These are phyloP conservation scores for Datura wrightii DNA, from an alignment of 257 asterid genomes.

Conservation along the genomic window DNA sequence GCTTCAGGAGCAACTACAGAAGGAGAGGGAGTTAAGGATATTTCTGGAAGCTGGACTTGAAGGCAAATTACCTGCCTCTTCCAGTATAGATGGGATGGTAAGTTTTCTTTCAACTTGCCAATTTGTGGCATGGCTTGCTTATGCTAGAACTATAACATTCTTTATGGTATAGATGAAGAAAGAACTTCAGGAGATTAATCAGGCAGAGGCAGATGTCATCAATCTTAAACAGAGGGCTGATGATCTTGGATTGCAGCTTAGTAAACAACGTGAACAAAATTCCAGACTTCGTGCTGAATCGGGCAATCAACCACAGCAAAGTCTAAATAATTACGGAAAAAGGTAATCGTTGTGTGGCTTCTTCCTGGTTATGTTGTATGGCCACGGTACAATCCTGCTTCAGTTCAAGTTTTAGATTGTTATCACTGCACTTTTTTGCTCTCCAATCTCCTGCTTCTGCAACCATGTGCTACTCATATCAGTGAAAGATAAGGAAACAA, in stretches of 20 bases:
- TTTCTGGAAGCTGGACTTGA: conserved; percentile 74
- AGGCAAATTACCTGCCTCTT: conserved; percentile 50
- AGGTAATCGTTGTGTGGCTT: conserved; percentile 43
- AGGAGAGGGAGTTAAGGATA: conserved; percentile 72
- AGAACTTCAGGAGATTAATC: conserved; percentile 70
- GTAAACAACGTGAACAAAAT: conserved; percentile 67
- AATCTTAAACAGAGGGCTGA: conserved; percentile 66
- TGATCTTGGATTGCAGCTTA: conserved; percentile 70
- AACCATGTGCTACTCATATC: neutral
- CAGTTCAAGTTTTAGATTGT: conserved; percentile 33
- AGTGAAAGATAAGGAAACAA: neutral
- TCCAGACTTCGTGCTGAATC: conserved; percentile 53
- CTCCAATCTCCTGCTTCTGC: neutral
- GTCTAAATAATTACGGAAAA: conserved; percentile 49
- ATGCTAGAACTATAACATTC: conserved; percentile 40
- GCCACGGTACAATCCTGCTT: conserved; percentile 30
- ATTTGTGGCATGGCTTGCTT: conserved; percentile 19
- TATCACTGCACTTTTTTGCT: conserved; percentile 18
- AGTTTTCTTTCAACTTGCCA: conserved; percentile 27
- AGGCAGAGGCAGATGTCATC: conserved; percentile 62
- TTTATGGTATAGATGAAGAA: conserved; percentile 57
- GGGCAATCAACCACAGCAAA: conserved; percentile 51
- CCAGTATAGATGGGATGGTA: conserved; percentile 72
- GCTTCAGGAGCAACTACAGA: conserved; percentile 72
- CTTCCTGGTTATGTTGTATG: conserved; percentile 28